Percentiles rank a stretch among this genome's conserved stretches.
Conservation (phyloP, 2,329 filamentous ascomycete species). For the Cephalotrichum gorgonifer region DNA sequence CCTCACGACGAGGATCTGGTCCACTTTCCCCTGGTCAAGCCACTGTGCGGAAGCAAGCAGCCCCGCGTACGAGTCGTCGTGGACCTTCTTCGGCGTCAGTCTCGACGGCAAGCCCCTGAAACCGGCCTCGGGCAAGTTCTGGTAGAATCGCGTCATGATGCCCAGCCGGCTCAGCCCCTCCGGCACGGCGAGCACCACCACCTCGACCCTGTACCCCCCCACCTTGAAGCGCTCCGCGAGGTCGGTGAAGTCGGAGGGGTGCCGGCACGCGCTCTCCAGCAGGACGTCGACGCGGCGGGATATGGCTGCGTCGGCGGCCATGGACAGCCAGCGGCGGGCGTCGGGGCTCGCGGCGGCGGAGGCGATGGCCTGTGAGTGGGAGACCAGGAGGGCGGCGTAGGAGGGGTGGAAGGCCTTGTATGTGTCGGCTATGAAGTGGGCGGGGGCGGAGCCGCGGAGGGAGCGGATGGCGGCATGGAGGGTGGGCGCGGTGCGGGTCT, state of each 20-base stretch:
- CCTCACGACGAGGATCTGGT: slow-evolving; percentile 27
- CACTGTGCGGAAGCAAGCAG: slow-evolving; percentile 24
- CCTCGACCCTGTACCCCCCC: slow-evolving; percentile 25
- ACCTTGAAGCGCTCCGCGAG: slow-evolving; percentile 23
- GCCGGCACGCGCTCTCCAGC: slow-evolving; percentile 33
- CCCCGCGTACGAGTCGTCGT: slow-evolving; percentile 33
- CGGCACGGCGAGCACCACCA: slow-evolving; percentile 31
- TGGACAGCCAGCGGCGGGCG: slow-evolving; percentile 32
- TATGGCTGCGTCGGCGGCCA: slow-evolving; percentile 24
- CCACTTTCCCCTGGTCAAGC: slow-evolving; percentile 20
- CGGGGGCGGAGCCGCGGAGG: slow-evolving; percentile 8
- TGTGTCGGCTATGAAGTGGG: slow-evolving; percentile 36
- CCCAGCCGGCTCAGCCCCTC: slow-evolving; percentile 29
- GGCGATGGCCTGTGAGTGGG: slow-evolving; percentile 17
- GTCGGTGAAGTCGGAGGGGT: slow-evolving; percentile 27
- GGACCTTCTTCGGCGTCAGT: slow-evolving; percentile 31
- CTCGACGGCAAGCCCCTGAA: slow-evolving; percentile 24
- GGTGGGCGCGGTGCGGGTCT: slow-evolving; percentile 30
- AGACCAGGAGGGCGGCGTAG: slow-evolving; percentile 21
- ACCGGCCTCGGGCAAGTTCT: slow-evolving; percentile 21
- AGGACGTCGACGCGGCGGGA: slow-evolving; percentile 23
- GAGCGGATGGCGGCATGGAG: slow-evolving; percentile 21
- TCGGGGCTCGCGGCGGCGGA: slow-evolving; percentile 27
- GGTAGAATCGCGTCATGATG: slow-evolving; percentile 27
- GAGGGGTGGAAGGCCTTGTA: slow-evolving; percentile 37